phyloP scores from a whole-genome alignment of 768 basidiomycete genomes.

The Boletales sp. region DNA sequence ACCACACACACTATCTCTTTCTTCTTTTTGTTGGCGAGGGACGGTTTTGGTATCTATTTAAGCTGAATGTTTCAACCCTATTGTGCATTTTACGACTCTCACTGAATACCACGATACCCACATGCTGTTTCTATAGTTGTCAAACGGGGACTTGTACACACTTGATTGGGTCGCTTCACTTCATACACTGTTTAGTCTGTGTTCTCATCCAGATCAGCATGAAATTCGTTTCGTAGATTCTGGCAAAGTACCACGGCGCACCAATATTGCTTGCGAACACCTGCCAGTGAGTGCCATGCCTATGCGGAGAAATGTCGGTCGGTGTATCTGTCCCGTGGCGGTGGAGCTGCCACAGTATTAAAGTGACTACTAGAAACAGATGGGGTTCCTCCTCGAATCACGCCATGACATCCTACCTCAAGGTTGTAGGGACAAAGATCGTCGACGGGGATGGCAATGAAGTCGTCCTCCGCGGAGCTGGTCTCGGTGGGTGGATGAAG shows the following conservation, averaged over 20 bases:
- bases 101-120: constrained; percentile 34
- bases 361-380: background rate
- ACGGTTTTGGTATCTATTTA: constrained; percentile 29
- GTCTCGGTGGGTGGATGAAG: constrained; percentile 88
- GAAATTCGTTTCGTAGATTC: constrained; percentile 22
- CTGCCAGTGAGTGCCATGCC: background rate
- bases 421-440: constrained; percentile 56
- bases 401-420: constrained; percentile 41
- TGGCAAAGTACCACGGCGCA: background rate
- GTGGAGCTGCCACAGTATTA: background rate
- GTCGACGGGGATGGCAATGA: constrained; percentile 55
- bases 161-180: constrained; percentile 4
- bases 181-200: constrained; percentile 19
- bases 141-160: constrained; percentile 23
- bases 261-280: too few species aligned
- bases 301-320: constrained; percentile 14
- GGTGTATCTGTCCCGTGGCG: background rate
- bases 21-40: constrained; percentile 13
- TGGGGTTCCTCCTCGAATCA: background rate
- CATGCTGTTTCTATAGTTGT: constrained; percentile 29
- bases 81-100: constrained; percentile 29
- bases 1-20: constrained; percentile 12
- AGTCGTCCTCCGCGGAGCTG: constrained; percentile 65
- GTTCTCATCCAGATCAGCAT: constrained; percentile 6
- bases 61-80: constrained; percentile 23